Percentiles rank a stretch among this genome's conserved stretches.
Evolutionary conservation across 805 yeast species (phyloP).

Genomic region (Danielia reshetovae): DNA sequence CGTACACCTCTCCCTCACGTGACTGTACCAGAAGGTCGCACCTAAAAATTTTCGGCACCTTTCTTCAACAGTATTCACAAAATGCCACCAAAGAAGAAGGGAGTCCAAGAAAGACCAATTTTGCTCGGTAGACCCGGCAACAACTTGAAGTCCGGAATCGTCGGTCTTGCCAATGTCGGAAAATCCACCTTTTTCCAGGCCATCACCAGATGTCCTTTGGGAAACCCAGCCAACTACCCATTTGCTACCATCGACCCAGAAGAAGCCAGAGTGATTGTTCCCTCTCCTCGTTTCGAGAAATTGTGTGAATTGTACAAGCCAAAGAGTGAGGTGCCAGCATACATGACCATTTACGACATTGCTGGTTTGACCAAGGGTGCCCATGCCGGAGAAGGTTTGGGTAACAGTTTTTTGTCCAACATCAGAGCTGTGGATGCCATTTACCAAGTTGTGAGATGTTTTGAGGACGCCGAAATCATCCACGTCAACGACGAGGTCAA

Average conservation of each 20-base stretch:
- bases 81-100: conserved; percentile 77
- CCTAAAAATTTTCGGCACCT: too few species aligned
- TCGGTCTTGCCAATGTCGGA: conserved; percentile 29
- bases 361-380: conserved; percentile 58
- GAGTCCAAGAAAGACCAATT: conserved; percentile 61
- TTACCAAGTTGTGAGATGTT: conserved; percentile 57
- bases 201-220: conserved; percentile 20
- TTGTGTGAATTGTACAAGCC: conserved; percentile 44
- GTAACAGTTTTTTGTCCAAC: conserved; percentile 67
- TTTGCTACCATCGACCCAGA: conserved; percentile 77
- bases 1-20: too few species aligned
- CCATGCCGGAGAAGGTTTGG: conserved; percentile 62
- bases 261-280: conserved; percentile 37
- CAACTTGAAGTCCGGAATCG: conserved; percentile 40
- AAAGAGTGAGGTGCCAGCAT: conserved; percentile 31
- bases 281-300: conserved; percentile 17
- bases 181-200: conserved; percentile 21
- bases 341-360: conserved; percentile 20
- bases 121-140: conserved; percentile 48
- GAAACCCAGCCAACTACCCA: conserved; percentile 48
- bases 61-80: conserved; percentile 1
- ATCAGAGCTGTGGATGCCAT: conserved; percentile 70
- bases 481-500: conserved; percentile 87
- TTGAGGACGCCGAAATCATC: conserved; percentile 95
- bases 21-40: too few species aligned